Evolutionary conservation across 257 asterid genomes (phyloP).

Genomic region (Apocynum venetum): DNA sequence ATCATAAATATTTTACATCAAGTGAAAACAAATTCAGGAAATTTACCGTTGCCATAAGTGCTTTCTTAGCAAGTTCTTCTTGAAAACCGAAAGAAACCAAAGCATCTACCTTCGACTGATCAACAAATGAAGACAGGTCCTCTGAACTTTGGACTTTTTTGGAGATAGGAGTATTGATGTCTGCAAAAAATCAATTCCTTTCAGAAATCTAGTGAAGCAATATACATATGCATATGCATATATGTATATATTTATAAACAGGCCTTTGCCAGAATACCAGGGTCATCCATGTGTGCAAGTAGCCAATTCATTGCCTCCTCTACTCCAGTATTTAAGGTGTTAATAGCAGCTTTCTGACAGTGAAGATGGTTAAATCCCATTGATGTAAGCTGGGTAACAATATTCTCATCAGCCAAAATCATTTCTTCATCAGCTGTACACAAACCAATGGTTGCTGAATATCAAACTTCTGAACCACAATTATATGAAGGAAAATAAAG

Average conservation of each 20-base stretch:
- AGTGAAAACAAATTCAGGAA: background rate
- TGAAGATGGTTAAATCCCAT: conserved; percentile 86
- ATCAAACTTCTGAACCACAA: conserved; percentile 1
- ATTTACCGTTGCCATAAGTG: conserved; percentile 79
- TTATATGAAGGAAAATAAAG: background rate
- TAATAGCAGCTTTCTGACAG: conserved; percentile 91
- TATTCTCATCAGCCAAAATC: conserved; percentile 50
- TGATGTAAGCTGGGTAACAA: conserved; percentile 71
- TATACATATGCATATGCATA: no score
- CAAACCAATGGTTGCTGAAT: conserved; percentile 13
- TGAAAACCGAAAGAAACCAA: conserved; percentile 82
- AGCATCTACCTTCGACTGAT: conserved; percentile 70
- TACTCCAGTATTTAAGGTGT: conserved; percentile 70
- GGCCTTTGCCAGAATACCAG: conserved; percentile 44
- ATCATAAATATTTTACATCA: background rate
- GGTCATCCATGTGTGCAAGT: conserved; percentile 79
- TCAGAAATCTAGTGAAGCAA: conserved; percentile 9
- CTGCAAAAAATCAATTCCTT: conserved; percentile 35
- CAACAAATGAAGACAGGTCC: conserved; percentile 30
- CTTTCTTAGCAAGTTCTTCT: conserved; percentile 76
- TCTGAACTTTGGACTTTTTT: conserved; percentile 34
- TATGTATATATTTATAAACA: no score
- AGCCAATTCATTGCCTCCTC: conserved; percentile 92
- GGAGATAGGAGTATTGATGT: conserved; percentile 66
- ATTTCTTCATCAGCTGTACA: conserved; percentile 39